These are phyloP conservation scores for Mycena olivaceomarginata DNA, from an alignment of 768 basidiomycete species.

Conservation along the genomic window DNA sequence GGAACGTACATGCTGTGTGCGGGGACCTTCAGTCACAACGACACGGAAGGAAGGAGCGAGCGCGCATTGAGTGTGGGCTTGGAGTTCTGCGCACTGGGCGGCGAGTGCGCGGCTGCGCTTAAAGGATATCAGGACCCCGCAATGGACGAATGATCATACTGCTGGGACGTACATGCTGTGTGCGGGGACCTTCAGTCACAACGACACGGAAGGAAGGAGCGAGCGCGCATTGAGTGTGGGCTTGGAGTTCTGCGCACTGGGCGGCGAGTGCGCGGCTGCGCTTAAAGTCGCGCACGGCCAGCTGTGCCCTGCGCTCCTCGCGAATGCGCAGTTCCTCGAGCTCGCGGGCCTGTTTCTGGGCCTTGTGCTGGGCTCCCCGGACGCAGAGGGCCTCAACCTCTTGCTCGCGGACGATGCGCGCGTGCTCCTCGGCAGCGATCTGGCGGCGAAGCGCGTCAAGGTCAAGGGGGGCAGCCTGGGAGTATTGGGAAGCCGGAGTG, in stretches of 20 bases:
- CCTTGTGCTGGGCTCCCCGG: neutral
- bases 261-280: constrained; percentile 32
- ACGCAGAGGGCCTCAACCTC: constrained; percentile 47
- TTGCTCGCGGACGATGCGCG: constrained; percentile 37
- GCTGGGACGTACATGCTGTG: constrained; percentile 28
- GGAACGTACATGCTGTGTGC: constrained; percentile 28
- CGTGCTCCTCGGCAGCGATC: constrained; percentile 37
- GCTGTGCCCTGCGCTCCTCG: constrained; percentile 32
- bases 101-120: constrained; percentile 34
- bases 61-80: constrained; percentile 18
- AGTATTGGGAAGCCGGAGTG: neutral
- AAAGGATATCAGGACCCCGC: constrained; percentile 5
- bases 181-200: neutral
- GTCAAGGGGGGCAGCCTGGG: constrained; percentile 19
- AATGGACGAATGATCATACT: neutral
- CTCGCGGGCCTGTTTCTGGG: constrained; percentile 6
- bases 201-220: constrained; percentile 20
- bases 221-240: constrained; percentile 18
- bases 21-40: neutral
- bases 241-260: constrained; percentile 30
- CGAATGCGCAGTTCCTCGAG: constrained; percentile 24
- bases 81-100: constrained; percentile 32
- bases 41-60: constrained; percentile 19
- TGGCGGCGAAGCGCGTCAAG: constrained; percentile 36
- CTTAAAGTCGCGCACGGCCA: constrained; percentile 25